Base-by-base conservation (phyloP, 768 basidiomycete species). In the Lactarius sp. region DNA sequence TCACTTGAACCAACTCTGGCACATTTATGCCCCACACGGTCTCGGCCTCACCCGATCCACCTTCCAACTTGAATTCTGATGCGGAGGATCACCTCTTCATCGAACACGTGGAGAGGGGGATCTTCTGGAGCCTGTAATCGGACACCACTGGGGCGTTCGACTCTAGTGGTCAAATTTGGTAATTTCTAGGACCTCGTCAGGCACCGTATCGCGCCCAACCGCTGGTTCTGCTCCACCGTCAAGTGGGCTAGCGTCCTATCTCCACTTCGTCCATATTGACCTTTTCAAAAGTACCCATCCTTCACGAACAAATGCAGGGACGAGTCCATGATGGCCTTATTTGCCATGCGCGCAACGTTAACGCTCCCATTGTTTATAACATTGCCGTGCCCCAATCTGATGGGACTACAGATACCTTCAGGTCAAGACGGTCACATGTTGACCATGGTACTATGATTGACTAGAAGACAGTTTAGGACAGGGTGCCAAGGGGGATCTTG, bases 1-100 rank as follows among this genome's bases (percentile, higher is more conserved):
- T 0, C 92, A 95, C 71, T 74, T 85, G 57, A 86, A 85, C 69
- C 85, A 88, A 69, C 91, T 88, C 37, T 92, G 89, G 90, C 75
- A 82, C 76, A 88, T 86, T 58, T 61, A 80, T 73, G 51, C 13
- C 42, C 58, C 46, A 50, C 44, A 27, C 22, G 52, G 56, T 41
- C 41, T 54, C 22, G 59, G 33, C 10, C 2, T n/a, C 10, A 13
- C 31, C 49, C 20, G 34, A 20, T 36, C 22, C 9, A 22, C 31
- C 6, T 34, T 44, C 41, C 37, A 52, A 34, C n/a, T 27, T 52
- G 49, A 51, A 34, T 41, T 53, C 33, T 49, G 37, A 51, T 22
- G 10, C 58, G 6, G 65, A 92, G 85, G 81, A 94, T 64, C 73
- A 81, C 5, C 73, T 83, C 10, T 94, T 92, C 75, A 69, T 89